Evolutionary conservation across 345 rosid species (phyloP).

Genomic region (Anacardium occidentale): DNA sequence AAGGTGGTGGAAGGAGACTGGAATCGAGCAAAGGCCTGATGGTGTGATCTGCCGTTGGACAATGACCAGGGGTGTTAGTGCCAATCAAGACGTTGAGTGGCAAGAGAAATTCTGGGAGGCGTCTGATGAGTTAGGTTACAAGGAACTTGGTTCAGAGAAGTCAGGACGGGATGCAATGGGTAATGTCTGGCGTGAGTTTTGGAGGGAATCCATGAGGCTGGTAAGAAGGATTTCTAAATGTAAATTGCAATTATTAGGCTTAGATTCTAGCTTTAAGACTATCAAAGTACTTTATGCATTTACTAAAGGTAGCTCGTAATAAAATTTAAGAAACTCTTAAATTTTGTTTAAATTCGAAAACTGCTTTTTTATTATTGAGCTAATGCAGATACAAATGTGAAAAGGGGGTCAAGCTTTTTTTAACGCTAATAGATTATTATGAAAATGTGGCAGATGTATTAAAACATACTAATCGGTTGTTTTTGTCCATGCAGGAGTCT

Average conservation of each 20-base stretch:
- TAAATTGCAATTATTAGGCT: not conserved
- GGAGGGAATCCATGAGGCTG: slow-evolving; percentile 93
- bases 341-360: not conserved
- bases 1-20: slow-evolving; percentile 92
- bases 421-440: slow-evolving; percentile 2
- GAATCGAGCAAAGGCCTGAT: slow-evolving; percentile 67
- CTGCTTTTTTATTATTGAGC: not conserved
- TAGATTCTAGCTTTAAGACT: not conserved
- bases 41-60: slow-evolving; percentile 95
- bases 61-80: slow-evolving; percentile 78
- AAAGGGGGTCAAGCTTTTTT: not conserved
- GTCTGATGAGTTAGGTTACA: slow-evolving; percentile 78
- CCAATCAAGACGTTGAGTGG: slow-evolving; percentile 78
- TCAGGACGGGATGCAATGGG: slow-evolving; percentile 84
- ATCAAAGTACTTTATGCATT: not conserved
- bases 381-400: not conserved
- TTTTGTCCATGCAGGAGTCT: slow-evolving; percentile 42
- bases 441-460: not conserved
- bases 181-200: slow-evolving; percentile 83
- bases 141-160: slow-evolving; percentile 97
- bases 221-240: slow-evolving; percentile 35
- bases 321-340: not conserved
- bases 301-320: not conserved
- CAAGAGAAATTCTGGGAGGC: slow-evolving; percentile 99
- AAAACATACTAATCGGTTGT: not conserved